Conservation (phyloP, 2,329 filamentous ascomycete species). For the Lasiodiplodia citricola region DNA sequence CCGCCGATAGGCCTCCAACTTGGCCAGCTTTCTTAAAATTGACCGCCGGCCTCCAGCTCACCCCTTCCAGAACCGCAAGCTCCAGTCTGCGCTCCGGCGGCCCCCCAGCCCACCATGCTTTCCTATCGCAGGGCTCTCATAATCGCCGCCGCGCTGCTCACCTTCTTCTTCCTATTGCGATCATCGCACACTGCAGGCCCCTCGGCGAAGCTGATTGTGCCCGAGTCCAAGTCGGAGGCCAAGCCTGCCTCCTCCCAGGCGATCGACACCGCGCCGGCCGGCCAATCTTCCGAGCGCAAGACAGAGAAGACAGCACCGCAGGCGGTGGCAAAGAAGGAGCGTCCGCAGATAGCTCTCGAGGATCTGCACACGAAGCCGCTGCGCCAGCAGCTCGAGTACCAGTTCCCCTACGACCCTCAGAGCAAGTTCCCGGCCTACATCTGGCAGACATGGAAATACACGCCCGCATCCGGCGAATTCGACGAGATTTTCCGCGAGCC, state of each 20-base stretch:
- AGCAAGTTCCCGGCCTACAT: slow-evolving; percentile 95
- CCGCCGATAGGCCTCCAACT: slow-evolving; percentile 14
- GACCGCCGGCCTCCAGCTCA: not conserved
- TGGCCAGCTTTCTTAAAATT: slow-evolving; percentile 14
- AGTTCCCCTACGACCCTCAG: slow-evolving; percentile 90
- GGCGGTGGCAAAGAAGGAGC: slow-evolving; percentile 47
- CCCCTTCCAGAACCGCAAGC: slow-evolving; percentile 6
- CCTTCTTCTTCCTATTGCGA: slow-evolving; percentile 72
- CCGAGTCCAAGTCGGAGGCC: slow-evolving; percentile 38
- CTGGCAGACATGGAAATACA: slow-evolving; percentile 98
- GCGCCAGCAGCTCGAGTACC: slow-evolving; percentile 82
- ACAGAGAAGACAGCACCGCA: slow-evolving; percentile 31
- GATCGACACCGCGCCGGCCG: not conserved
- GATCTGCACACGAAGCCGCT: slow-evolving; percentile 76
- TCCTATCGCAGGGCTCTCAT: slow-evolving; percentile 78
- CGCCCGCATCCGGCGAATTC: slow-evolving; percentile 78
- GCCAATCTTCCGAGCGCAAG: slow-evolving; percentile 28
- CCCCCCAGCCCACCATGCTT: slow-evolving; percentile 63
- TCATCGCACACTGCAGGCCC: slow-evolving; percentile 56
- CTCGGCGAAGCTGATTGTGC: slow-evolving; percentile 36
- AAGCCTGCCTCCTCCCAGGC: not conserved
- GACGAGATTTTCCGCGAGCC: slow-evolving; percentile 74
- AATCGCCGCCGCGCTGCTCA: slow-evolving; percentile 71
- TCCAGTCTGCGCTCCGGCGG: slow-evolving; percentile 23
- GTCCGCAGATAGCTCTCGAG: slow-evolving; percentile 66